A percentile compares a stretch with the other conserved stretches of the same genome.
Conservation (phyloP, 306 rosid species). For the Benincasa hispida region DNA sequence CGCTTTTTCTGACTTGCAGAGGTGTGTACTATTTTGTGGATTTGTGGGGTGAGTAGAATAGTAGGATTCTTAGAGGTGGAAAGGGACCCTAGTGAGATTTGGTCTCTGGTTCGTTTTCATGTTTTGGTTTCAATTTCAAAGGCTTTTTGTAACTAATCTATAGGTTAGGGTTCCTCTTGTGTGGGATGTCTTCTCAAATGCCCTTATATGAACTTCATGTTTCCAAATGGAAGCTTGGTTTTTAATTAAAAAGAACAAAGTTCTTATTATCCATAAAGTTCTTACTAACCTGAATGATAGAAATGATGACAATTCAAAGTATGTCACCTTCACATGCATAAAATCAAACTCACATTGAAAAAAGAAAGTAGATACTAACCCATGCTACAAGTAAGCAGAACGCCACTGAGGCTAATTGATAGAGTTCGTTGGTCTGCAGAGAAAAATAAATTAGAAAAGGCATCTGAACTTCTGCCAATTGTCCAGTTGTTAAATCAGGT, state of each 20-base stretch:
- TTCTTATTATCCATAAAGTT: not conserved
- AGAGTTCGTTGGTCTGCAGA: constrained; percentile 95
- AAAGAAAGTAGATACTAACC: constrained; percentile 41
- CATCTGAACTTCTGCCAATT: not conserved
- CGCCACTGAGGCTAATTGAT: constrained; percentile 95
- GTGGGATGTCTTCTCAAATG: not conserved
- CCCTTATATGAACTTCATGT: not conserved
- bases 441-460: not conserved
- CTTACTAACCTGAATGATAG: not conserved
- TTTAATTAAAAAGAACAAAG: too few species aligned
- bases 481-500: not conserved
- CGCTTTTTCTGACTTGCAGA: too few species aligned
- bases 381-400: constrained; percentile 98
- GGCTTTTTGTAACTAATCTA: too few species aligned
- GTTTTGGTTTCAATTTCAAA: too few species aligned
- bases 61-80: too few species aligned
- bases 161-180: too few species aligned
- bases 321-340: not conserved
- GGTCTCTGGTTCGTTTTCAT: too few species aligned
- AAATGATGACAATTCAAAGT: not conserved
- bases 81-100: too few species aligned
- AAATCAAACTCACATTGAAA: not conserved
- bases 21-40: too few species aligned
- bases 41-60: too few species aligned
- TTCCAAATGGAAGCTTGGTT: not conserved